Percentiles rank a stretch among this genome's conserved stretches.
phyloP scores from a whole-genome alignment of 208 protist species.

The Zelonia costaricensis region DNA sequence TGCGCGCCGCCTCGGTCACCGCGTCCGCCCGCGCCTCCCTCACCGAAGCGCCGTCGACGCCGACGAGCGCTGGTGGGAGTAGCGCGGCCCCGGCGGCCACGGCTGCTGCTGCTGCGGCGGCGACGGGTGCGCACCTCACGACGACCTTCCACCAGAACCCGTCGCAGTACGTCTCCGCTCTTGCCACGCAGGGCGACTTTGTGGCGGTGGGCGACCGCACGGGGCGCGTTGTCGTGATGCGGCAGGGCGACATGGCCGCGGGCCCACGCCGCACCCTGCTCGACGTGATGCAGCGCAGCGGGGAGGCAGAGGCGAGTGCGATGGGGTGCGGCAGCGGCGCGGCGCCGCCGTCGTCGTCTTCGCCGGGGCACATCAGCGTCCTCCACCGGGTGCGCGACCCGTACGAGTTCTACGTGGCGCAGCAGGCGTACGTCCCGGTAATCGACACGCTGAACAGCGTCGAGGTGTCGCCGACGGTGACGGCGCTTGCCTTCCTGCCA shows the following conservation, averaged over 20 bases:
- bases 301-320: constrained; percentile 18
- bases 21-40: constrained; percentile 3
- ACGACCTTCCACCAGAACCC: constrained; percentile 47
- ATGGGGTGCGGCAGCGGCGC: neutral
- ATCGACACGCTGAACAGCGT: constrained; percentile 89
- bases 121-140: constrained; percentile 18
- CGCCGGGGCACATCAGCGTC: constrained; percentile 4
- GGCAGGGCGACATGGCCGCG: constrained; percentile 33
- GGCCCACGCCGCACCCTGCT: constrained; percentile 26
- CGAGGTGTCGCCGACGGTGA: constrained; percentile 76
- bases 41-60: neutral
- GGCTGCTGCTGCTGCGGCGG: constrained; percentile 6
- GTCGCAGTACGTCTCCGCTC: constrained; percentile 63
- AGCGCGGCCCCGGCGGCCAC: neutral
- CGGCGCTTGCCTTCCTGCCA: constrained; percentile 76
- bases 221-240: constrained; percentile 76
- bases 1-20: constrained; percentile 6
- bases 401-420: constrained; percentile 64
- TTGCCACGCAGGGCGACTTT: constrained; percentile 65
- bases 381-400: constrained; percentile 35
- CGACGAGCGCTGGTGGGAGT: neutral
- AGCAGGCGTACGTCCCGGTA: constrained; percentile 79
- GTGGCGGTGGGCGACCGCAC: constrained; percentile 80
- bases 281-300: constrained; percentile 17
- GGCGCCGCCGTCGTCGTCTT: neutral